Base-by-base conservation (phyloP, 495 filamentous ascomycete genomes). In the Annulohypoxylon moriforme region DNA sequence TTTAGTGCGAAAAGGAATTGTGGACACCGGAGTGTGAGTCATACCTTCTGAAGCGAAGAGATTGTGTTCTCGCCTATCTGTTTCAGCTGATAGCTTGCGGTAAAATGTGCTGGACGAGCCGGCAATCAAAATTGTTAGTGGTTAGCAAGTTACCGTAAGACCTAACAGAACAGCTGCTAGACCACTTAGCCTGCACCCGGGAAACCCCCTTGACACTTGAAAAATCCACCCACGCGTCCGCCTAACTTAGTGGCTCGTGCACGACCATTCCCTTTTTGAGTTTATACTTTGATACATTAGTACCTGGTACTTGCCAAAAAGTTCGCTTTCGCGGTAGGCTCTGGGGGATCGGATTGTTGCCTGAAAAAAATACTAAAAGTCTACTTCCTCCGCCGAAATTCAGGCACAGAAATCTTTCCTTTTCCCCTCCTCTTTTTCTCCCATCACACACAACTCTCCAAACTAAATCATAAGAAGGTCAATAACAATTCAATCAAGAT, bases 331-430 rank as follows among this genome's bases (percentile, higher is more conserved):
- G n/a, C n/a, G 40, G 46, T 25, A 49, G 11, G 58, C 18, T 42
- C 14, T 61, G 34, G 25, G 34, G 25, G 49, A 47, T 71, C 40
- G 38, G 6, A 57, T 60, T 73, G 73, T 74, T 78, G 76, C 76
- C 76, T 76, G 76, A 74, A 71, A 75, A 75, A 71, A 76, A 60
- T 78, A 78, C 76, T 78, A 76, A 76, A 76, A 74, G 57, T 61
- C 67, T 58, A 25, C 63, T 59, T 36, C 61, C 49, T 69, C 76
- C 76, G 36, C 74, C 64, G 59, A 70, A 68, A 62, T 66, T 67
- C 66, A 69, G 66, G 66, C 71, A 69, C 66, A 27, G 57, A 58
- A 14, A 57, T 42, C 58, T 60, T 36, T 67, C 22, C 25, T 27
- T 36, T 67, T 24, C 63, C 61, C 49, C 50, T 66, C 57, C 59